Evolutionary conservation across 345 rosid species (phyloP).

Genomic region (Conringia planisiliqua): DNA sequence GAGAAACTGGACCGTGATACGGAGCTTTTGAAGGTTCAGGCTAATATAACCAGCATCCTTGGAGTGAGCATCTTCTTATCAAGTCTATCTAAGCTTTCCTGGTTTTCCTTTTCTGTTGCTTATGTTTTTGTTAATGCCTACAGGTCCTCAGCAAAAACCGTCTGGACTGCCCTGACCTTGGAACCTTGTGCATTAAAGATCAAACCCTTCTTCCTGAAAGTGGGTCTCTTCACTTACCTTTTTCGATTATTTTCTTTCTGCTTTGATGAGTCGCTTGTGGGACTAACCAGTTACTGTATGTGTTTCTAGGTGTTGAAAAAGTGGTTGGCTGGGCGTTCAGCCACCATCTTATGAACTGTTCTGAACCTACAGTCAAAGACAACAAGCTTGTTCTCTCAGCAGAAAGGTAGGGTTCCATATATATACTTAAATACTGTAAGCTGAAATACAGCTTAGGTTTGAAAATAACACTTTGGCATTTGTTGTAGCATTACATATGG

Average conservation of each 20-base stretch:
- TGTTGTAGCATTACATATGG: conserved; percentile 67
- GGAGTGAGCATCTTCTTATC: conserved; percentile 50
- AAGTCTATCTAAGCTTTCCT: not conserved
- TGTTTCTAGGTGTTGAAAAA: conserved; percentile 75
- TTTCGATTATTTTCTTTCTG: not conserved
- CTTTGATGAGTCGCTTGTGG: not conserved
- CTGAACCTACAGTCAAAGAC: conserved; percentile 59
- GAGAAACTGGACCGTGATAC: conserved; percentile 86
- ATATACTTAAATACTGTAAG: conserved; percentile 11
- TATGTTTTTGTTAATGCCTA: conserved; percentile 8
- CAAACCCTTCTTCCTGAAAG: conserved; percentile 81
- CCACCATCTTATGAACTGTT: conserved; percentile 71
- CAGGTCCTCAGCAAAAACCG: conserved; percentile 75
- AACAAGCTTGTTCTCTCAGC: conserved; percentile 63
- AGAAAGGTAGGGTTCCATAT: conserved; percentile 55
- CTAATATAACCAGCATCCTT: conserved; percentile 65
- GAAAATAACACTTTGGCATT: conserved; percentile 5
- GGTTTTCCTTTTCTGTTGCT: not conserved
- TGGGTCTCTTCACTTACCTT: conserved; percentile 32
- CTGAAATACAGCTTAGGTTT: conserved; percentile 1
- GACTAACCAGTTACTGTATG: conserved; percentile 10
- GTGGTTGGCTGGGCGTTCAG: conserved; percentile 90
- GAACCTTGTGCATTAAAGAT: conserved; percentile 68
- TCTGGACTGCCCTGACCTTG: conserved; percentile 81
- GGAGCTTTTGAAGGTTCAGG: conserved; percentile 80